These are phyloP conservation scores for Bondarzewia mesenterica DNA, from an alignment of 1,284 basidiomycete genomes.

Conservation along the genomic window DNA sequence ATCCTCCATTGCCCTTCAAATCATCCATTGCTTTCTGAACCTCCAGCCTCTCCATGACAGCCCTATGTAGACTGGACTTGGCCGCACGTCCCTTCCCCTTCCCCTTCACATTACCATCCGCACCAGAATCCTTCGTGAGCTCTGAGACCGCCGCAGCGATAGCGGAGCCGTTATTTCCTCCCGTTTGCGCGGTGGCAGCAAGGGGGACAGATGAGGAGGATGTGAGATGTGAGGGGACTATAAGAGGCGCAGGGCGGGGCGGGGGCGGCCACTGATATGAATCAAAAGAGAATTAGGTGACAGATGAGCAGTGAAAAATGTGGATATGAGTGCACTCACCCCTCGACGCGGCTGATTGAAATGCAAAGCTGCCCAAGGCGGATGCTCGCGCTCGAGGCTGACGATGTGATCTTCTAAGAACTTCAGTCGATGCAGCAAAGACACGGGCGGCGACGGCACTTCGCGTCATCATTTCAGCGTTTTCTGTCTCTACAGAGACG, in stretches of 20 bases:
- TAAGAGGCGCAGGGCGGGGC: slow-evolving; percentile 61
- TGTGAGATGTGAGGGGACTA: slow-evolving; percentile 58
- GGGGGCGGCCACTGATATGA: slow-evolving; percentile 66
- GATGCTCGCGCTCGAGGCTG: slow-evolving; percentile 67
- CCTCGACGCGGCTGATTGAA: slow-evolving; percentile 75
- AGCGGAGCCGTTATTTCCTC: neutral
- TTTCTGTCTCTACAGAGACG: neutral
- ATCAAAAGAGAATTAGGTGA: too few relatives aligned
- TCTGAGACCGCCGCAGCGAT: too few relatives aligned
- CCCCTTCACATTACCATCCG: slow-evolving; percentile 15
- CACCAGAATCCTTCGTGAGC: too few relatives aligned
- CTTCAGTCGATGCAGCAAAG: slow-evolving; percentile 53
- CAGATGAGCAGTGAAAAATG: neutral
- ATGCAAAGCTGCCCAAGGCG: slow-evolving; percentile 76
- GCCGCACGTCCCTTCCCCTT: slow-evolving; percentile 32
- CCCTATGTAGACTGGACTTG: slow-evolving; percentile 61
- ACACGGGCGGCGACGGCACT: slow-evolving; percentile 66
- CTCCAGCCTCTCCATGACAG: slow-evolving; percentile 66
- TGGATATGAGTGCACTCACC: slow-evolving; percentile 34
- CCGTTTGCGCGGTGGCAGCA: neutral
- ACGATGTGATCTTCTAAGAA: slow-evolving; percentile 70
- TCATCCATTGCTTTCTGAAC: slow-evolving; percentile 67
- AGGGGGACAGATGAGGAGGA: slow-evolving; percentile 19
- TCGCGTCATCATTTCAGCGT: neutral
- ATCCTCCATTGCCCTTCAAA: slow-evolving; percentile 19